Conservation (phyloP, 768 basidiomycete species). For the Pilatotrama ljubarskyi region DNA sequence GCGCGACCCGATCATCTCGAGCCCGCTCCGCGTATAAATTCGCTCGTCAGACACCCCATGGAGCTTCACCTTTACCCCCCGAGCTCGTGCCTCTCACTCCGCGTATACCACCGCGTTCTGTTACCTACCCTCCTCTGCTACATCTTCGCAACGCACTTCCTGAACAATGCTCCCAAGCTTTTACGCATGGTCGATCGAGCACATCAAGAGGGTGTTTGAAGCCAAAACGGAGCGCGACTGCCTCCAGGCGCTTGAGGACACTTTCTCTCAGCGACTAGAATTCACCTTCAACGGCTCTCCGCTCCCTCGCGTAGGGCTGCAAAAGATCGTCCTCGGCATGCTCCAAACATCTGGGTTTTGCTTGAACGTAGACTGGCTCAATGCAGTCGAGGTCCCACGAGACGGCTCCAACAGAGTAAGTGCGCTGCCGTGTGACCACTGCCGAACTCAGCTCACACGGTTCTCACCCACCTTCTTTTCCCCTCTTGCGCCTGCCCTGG, state of each 20-base stretch:
- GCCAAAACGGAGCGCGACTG: constrained; percentile 45
- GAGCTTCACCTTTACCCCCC: not conserved
- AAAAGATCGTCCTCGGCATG: constrained; percentile 44
- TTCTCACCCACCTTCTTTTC: constrained; percentile 7
- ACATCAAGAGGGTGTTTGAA: constrained; percentile 53
- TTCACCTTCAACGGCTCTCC: constrained; percentile 47
- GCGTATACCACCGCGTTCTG: not conserved
- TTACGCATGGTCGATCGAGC: constrained; percentile 50
- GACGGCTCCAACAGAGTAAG: constrained; percentile 47
- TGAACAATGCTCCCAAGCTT: constrained; percentile 39
- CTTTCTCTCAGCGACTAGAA: constrained; percentile 44
- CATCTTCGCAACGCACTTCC: not conserved
- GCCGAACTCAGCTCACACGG: not conserved
- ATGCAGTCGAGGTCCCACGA: constrained; percentile 44
- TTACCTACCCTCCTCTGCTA: not conserved
- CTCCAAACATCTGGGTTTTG: constrained; percentile 40
- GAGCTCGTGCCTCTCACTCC: not conserved
- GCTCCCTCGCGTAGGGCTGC: constrained; percentile 42
- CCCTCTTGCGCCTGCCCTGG: not conserved
- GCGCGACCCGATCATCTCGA: not conserved
- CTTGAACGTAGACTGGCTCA: constrained; percentile 50
- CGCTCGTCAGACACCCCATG: not conserved
- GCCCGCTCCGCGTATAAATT: constrained; percentile 9
- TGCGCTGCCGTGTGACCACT: constrained; percentile 12
- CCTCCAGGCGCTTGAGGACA: constrained; percentile 43